Evolutionary conservation across 208 protist species (phyloP).

Genomic region (Trypanosoma boissoni): DNA sequence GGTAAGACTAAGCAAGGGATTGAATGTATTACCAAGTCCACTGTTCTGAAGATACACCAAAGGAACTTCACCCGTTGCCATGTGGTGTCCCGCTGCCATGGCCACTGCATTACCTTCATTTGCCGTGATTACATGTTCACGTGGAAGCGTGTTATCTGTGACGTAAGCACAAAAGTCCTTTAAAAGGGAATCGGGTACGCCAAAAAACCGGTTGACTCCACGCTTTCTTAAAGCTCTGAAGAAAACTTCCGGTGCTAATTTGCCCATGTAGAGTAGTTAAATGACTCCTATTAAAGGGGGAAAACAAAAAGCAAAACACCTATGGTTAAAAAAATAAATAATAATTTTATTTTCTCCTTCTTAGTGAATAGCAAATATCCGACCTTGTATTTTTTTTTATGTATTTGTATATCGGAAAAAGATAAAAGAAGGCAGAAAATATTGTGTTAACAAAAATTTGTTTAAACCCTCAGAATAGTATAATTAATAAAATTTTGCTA

Average conservation of each 20-base stretch:
- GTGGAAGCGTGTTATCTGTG: slow-evolving; percentile 37
- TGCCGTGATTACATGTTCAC: slow-evolving; percentile 72
- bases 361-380: not conserved
- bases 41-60: slow-evolving; percentile 78
- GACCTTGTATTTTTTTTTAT: slow-evolving; percentile 21
- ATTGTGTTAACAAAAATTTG: not conserved
- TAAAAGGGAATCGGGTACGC: slow-evolving; percentile 84
- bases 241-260: slow-evolving; percentile 42
- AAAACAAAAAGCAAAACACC: slow-evolving; percentile 5
- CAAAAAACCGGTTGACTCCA: slow-evolving; percentile 69
- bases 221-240: slow-evolving; percentile 36
- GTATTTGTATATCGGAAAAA: slow-evolving; percentile 5
- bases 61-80: slow-evolving; percentile 73
- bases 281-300: slow-evolving; percentile 17
- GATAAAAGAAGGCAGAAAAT: not conserved
- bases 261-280: slow-evolving; percentile 11
- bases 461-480: not conserved
- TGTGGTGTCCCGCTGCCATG: slow-evolving; percentile 75
- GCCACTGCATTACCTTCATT: slow-evolving; percentile 84
- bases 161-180: slow-evolving; percentile 83
- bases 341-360: not conserved
- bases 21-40: slow-evolving; percentile 72
- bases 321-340: slow-evolving; percentile 2
- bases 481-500: slow-evolving; percentile 1
- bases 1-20: slow-evolving; percentile 72